Evolutionary conservation across 2,329 filamentous ascomycete genomes (phyloP), one percentile per base, ranked within the genome.

Genomic region (Arthrinium puccinioides): DNA sequence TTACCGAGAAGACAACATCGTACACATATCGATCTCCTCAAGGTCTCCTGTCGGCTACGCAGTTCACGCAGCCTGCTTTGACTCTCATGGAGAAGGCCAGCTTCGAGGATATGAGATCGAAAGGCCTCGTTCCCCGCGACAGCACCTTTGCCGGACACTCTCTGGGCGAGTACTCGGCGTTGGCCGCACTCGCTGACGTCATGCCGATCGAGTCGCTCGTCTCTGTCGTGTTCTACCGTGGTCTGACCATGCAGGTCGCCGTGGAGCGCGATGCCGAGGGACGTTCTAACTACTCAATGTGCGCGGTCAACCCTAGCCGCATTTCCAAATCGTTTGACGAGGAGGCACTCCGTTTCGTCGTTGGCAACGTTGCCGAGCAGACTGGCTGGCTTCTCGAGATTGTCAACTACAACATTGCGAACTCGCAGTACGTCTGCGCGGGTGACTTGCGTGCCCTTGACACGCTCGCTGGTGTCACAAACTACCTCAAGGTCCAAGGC

Each of bases 71-170:
- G 66, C 92, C 92, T 23, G 92, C 92, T 35, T 71, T 98, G 52
- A 98, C 92, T 1, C 76, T 98, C 34, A 98, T 98, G 94, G 92
- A 98, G 73, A 98, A 98, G 77, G 92, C 92, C 42, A 94, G 87
- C 54, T 98, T 98, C 52, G 92, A 97, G 66, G 94, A 98, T 62
- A 97, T 98, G 92, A 87, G 87, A 57, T 77, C 88, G 53, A 97
- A 95, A 75, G 92, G 94, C 44, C 78, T 98, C 23, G 90, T 98
- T 21, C 88, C 95, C 52, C 77, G 87, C 42, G 90, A 97, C 69
- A 96, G 87, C 75, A 95, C 85, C 49, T 98, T 98, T 60, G 92
- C 92, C 11, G 92, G 92, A 48, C 92, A 98, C 71, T 98, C 94
- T 1, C 79, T 98, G 16, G 92, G 92, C 64, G 92, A 98, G 69